These are phyloP conservation scores for Thielaviopsis musarum DNA, from an alignment of 2,329 filamentous ascomycete species.

Conservation along the genomic window DNA sequence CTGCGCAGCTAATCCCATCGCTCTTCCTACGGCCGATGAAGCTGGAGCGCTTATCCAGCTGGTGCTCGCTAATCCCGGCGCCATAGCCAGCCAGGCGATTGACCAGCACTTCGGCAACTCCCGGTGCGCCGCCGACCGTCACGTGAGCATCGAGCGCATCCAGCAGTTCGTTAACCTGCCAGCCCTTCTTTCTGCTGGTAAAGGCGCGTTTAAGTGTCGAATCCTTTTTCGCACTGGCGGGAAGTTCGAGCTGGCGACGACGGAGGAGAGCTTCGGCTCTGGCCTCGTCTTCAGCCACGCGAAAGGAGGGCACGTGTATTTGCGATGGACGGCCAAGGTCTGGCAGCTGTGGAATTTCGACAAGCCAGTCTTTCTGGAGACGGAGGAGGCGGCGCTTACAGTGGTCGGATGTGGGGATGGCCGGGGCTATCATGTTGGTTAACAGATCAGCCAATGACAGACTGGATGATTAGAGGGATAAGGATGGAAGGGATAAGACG, in stretches of 20 bases:
- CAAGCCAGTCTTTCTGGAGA: slow-evolving; percentile 33
- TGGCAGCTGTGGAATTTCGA: slow-evolving; percentile 25
- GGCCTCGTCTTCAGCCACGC: slow-evolving; percentile 31
- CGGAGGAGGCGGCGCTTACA: slow-evolving; percentile 31
- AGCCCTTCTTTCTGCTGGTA: slow-evolving; percentile 31
- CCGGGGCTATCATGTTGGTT: neutral
- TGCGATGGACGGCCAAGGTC: slow-evolving; percentile 16
- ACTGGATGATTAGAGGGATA: neutral
- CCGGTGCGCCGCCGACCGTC: slow-evolving; percentile 30
- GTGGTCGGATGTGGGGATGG: slow-evolving; percentile 13
- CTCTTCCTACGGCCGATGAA: slow-evolving; percentile 33
- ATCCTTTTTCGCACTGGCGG: neutral
- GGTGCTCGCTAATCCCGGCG: slow-evolving; percentile 30
- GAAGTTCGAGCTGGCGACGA: slow-evolving; percentile 21
- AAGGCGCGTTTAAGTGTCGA: slow-evolving; percentile 24
- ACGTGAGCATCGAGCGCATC: slow-evolving; percentile 34
- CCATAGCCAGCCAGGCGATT: slow-evolving; percentile 31
- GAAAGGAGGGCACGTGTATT: slow-evolving; percentile 25
- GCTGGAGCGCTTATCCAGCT: slow-evolving; percentile 27
- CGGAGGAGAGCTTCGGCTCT: slow-evolving; percentile 38
- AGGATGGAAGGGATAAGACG: neutral
- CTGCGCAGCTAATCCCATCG: slow-evolving; percentile 27
- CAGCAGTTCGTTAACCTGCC: slow-evolving; percentile 36
- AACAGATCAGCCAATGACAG: neutral
- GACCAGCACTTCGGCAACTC: slow-evolving; percentile 39